Conservation (phyloP, 2,329 filamentous ascomycete genomes). For the Colletotrichum tabaci region DNA sequence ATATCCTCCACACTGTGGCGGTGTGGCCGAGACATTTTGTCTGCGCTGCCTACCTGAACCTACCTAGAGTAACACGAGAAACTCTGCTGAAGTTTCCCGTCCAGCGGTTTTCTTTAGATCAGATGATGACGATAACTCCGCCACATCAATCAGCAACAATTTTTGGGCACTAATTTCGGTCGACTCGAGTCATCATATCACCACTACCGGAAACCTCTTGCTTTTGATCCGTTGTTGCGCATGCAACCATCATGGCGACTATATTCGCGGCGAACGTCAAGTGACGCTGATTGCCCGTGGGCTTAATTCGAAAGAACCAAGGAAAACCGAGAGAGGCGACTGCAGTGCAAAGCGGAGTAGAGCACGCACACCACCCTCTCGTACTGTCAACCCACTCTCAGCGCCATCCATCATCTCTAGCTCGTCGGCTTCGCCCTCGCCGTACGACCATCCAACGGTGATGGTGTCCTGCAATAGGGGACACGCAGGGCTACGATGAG, state of each 20-base stretch:
- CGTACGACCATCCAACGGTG: slow-evolving; percentile 25
- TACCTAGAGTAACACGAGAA: slow-evolving; percentile 32
- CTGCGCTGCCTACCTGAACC: neutral
- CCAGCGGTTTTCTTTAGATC: slow-evolving; percentile 33
- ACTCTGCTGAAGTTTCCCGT: slow-evolving; percentile 30
- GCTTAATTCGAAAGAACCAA: slow-evolving; percentile 32
- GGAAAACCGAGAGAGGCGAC: slow-evolving; percentile 17
- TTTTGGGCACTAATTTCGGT: slow-evolving; percentile 12
- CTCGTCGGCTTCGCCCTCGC: slow-evolving; percentile 30
- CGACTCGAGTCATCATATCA: slow-evolving; percentile 16
- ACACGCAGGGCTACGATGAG: slow-evolving; percentile 19
- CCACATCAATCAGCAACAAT: slow-evolving; percentile 26
- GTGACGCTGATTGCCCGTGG: slow-evolving; percentile 30
- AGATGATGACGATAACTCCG: slow-evolving; percentile 34
- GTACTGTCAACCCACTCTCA: slow-evolving; percentile 9
- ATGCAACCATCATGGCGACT: slow-evolving; percentile 32
- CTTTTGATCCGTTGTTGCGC: slow-evolving; percentile 4
- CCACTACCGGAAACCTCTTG: slow-evolving; percentile 4
- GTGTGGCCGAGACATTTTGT: slow-evolving; percentile 38
- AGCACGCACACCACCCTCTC: slow-evolving; percentile 17
- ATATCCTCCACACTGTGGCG: slow-evolving; percentile 27
- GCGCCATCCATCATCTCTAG: slow-evolving; percentile 1
- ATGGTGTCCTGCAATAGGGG: slow-evolving; percentile 25
- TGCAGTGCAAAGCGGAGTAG: slow-evolving; percentile 18
- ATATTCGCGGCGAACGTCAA: slow-evolving; percentile 22